Evolutionary conservation across 1,139 yeast species (phyloP), one percentile per base, ranked within the genome.

Genomic region (Yamadazyma dendronema): DNA sequence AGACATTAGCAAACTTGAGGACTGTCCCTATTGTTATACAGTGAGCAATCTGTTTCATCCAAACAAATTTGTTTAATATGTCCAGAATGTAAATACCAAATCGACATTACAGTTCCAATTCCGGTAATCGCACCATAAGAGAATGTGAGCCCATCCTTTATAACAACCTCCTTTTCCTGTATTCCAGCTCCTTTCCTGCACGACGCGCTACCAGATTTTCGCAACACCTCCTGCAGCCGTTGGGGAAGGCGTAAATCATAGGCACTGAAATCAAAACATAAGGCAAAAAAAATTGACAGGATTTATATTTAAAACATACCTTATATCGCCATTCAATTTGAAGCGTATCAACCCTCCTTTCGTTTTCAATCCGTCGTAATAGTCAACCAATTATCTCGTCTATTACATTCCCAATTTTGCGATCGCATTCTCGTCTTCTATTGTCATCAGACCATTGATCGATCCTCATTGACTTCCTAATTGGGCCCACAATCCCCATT

Each of bases 381-480:
- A n/a, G n/a, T n/a, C n/a, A n/a, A n/a, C n/a, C n/a, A n/a, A n/a
- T n/a, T n/a, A n/a, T n/a, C 22, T 19, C 22, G 22, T 19, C 22
- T 7, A 19, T 19, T 19, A 19, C 22, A 19, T 19, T 19, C 22
- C 9, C 9, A 9, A 7, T 19, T 19, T 19, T 19, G 22, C 22
- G 9, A 26, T 14, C 29, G 17, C n/a, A 7, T 5, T 17, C 31
- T 17, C 31, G 31, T 28, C 31, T 16, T 10, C n/a, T 27, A 15
- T 27, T 14, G 17, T 27, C 12, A 8, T 6, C 28, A 25, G n/a
- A n/a, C 22, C 11, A 7, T 15, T 11, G 5, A 5, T 9, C 13
- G 12, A 12, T 6, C 11, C 29, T 26, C 31, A 28, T 28, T 17
- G 13, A 16, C 13, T 28, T 28, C 31, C 31, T 28, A 28, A 9